Percentiles rank a stretch among this genome's conserved stretches.
phyloP scores from a whole-genome alignment of 345 rosid genomes.

The Salix suchowensis region DNA sequence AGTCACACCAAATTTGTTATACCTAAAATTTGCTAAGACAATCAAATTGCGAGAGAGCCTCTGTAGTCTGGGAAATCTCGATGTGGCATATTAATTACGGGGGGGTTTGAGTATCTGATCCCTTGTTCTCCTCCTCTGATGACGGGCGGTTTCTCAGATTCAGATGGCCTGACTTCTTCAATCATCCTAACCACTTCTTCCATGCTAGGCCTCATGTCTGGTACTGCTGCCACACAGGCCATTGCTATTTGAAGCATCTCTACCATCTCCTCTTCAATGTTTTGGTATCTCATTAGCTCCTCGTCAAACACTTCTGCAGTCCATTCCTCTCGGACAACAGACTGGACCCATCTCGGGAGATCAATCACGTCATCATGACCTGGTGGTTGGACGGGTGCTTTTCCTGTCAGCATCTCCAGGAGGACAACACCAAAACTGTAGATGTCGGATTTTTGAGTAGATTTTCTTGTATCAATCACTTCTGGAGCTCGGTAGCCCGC shows the following conservation, averaged over 20 bases:
- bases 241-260: constrained; percentile 90
- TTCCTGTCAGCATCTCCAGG: constrained; percentile 84
- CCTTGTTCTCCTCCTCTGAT: constrained; percentile 42
- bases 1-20: neutral
- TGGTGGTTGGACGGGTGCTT: constrained; percentile 55
- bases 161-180: constrained; percentile 61
- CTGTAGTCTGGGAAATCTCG: neutral
- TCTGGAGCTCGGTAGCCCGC: constrained; percentile 83
- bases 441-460: constrained; percentile 59
- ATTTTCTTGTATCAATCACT: constrained; percentile 51
- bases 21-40: constrained; percentile 11
- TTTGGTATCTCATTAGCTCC: constrained; percentile 61
- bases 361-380: constrained; percentile 65
- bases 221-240: constrained; percentile 66
- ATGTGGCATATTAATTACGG: neutral
- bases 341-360: constrained; percentile 86
- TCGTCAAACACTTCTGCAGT: constrained; percentile 85
- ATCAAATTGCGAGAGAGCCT: constrained; percentile 8
- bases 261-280: constrained; percentile 85
- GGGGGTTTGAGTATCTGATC: constrained; percentile 23
- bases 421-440: constrained; percentile 86
- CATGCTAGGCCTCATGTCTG: constrained; percentile 74
- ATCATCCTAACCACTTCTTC: constrained; percentile 75
- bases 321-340: constrained; percentile 90
- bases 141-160: constrained; percentile 50